Percentiles rank a stretch among this genome's conserved stretches.
These are phyloP conservation scores for Conoideocrella luteorostrata DNA, from an alignment of 2,329 filamentous ascomycete genomes.

Conservation along the genomic window DNA sequence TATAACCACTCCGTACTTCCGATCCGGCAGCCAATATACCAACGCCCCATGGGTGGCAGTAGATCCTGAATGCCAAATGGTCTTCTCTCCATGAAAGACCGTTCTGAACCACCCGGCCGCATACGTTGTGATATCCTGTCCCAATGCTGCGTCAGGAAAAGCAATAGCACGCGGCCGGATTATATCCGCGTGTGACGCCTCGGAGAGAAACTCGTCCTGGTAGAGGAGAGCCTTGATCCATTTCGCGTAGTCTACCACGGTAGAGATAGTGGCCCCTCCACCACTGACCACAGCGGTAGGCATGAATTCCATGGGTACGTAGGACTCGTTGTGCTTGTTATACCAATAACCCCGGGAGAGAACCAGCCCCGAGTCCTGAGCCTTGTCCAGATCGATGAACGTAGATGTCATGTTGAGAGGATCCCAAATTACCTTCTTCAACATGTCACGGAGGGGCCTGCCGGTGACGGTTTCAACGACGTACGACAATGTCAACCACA, in stretches of 20 bases:
- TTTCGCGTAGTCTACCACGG: slow-evolving; percentile 40
- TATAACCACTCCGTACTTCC: slow-evolving; percentile 7
- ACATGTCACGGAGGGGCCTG: slow-evolving; percentile 30
- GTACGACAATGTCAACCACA: slow-evolving; percentile 39
- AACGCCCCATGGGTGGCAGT: background rate
- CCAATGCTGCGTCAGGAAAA: too few species aligned
- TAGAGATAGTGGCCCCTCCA: slow-evolving; percentile 37
- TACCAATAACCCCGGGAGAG: slow-evolving; percentile 38
- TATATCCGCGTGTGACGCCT: slow-evolving; percentile 19
- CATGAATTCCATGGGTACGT: slow-evolving; percentile 21
- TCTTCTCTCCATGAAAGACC: slow-evolving; percentile 1
- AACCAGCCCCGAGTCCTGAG: slow-evolving; percentile 14
- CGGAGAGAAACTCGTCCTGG: slow-evolving; percentile 15
- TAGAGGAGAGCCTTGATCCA: slow-evolving; percentile 44
- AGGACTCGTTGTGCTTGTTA: slow-evolving; percentile 18
- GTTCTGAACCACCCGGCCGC: background rate
- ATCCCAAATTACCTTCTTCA: slow-evolving; percentile 34
- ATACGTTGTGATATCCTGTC: too few species aligned
- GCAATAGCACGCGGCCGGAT: slow-evolving; percentile 20
- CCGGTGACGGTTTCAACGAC: slow-evolving; percentile 38
- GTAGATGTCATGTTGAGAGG: slow-evolving; percentile 42
- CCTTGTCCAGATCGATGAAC: slow-evolving; percentile 23
- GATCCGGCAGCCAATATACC: slow-evolving; percentile 7
- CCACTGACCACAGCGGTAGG: slow-evolving; percentile 26
- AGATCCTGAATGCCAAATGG: background rate